Conservation (phyloP, 495 filamentous ascomycete species). For the Zalerion maritima region DNA sequence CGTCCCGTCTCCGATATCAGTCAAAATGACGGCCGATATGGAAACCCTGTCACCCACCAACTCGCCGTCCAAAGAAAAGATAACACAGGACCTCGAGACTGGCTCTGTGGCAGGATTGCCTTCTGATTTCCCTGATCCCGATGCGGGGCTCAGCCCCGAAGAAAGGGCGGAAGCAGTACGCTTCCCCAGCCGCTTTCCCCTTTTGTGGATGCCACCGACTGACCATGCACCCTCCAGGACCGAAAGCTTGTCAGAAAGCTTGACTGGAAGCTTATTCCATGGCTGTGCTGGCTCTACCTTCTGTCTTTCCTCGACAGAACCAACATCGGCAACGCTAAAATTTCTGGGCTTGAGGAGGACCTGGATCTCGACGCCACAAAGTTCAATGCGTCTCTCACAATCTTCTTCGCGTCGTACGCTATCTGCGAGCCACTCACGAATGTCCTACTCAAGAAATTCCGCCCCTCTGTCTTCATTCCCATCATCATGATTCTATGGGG, state of each 20-base stretch:
- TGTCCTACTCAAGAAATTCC: constrained; percentile 61
- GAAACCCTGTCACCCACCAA: too few species aligned
- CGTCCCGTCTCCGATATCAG: too few species aligned
- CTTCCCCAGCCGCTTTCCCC: not conserved
- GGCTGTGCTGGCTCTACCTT: constrained; percentile 76
- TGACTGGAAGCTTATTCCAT: constrained; percentile 58
- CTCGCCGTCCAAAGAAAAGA: too few species aligned
- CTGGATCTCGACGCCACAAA: constrained; percentile 43
- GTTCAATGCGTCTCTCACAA: constrained; percentile 65
- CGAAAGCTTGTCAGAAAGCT: constrained; percentile 54
- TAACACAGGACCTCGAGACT: too few species aligned
- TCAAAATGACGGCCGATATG: too few species aligned
- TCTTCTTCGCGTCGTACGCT: constrained; percentile 89
- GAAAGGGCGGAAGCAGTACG: constrained; percentile 36
- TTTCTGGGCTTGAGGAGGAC: constrained; percentile 53
- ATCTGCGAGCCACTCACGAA: constrained; percentile 82
- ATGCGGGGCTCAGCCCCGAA: constrained; percentile 37
- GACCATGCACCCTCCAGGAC: constrained; percentile 31
- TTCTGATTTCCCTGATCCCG: constrained; percentile 38
- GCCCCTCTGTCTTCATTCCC: constrained; percentile 41
- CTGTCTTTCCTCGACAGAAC: constrained; percentile 72
- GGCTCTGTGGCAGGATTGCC: too few species aligned
- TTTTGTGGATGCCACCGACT: not conserved
- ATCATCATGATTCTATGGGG: constrained; percentile 60
- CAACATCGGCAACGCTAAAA: constrained; percentile 81